Conservation (phyloP, 768 basidiomycete genomes). For the Tephrocybe sp. region DNA sequence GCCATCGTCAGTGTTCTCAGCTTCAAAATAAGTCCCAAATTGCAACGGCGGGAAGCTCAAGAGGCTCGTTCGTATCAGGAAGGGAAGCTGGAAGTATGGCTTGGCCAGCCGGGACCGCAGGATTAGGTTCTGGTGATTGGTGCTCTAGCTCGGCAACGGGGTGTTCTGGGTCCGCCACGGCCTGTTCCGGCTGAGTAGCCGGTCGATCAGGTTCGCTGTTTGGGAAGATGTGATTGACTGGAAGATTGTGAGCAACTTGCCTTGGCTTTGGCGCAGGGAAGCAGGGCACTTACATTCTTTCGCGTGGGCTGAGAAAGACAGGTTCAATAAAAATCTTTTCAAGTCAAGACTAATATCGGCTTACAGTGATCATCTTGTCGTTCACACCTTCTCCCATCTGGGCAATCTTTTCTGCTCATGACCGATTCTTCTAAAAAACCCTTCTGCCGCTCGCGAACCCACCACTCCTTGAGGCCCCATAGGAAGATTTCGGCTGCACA, state of each 20-base stretch:
- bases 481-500: constrained; percentile 77
- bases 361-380: constrained; percentile 68
- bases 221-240: constrained; percentile 45
- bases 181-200: not conserved
- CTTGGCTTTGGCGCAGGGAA: not conserved
- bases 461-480: constrained; percentile 80
- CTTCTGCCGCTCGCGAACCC: constrained; percentile 75
- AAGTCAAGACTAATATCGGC: constrained; percentile 22
- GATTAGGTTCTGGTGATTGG: not conserved
- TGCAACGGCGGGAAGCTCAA: not conserved
- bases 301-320: constrained; percentile 54
- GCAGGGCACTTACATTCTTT: constrained; percentile 61
- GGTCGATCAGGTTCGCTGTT: constrained; percentile 14
- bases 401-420: constrained; percentile 67
- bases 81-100: not conserved
- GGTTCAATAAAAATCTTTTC: constrained; percentile 7
- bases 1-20: no score
- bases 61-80: not conserved
- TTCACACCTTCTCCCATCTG: constrained; percentile 56
- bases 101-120: not conserved
- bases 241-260: not conserved
- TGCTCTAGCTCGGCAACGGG: not conserved
- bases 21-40: not conserved
- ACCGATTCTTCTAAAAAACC: constrained; percentile 59
- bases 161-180: not conserved